Conservation (phyloP, 2,329 filamentous ascomycete genomes). For the Ophiostoma sp. region DNA sequence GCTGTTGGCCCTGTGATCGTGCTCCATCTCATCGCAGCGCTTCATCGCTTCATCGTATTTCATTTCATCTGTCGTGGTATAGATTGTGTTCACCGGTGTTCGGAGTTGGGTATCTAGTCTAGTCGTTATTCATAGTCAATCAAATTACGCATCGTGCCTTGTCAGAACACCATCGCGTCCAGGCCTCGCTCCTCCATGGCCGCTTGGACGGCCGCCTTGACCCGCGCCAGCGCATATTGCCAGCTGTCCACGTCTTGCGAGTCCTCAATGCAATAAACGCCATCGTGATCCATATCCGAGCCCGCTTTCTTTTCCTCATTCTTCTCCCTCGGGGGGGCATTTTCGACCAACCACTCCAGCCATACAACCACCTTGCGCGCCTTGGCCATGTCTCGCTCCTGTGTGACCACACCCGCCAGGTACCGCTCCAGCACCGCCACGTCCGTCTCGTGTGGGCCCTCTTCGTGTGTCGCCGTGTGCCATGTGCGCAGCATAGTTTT, state of each 20-base stretch:
- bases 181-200: conserved; percentile 54
- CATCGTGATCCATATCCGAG: not conserved
- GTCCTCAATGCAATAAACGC: not conserved
- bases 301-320: not conserved
- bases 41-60: not conserved
- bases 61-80: not conserved
- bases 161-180: conserved; percentile 45
- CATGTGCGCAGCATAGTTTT: conserved; percentile 70
- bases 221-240: conserved; percentile 39
- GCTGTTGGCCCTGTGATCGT: conserved; percentile 1
- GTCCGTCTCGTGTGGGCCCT: conserved; percentile 76
- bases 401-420: conserved; percentile 61
- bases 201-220: conserved; percentile 48
- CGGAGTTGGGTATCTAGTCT: conserved; percentile 8
- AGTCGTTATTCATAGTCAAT: conserved; percentile 4
- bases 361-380: conserved; percentile 84
- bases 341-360: conserved; percentile 53
- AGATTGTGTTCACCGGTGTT: not conserved
- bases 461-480: conserved; percentile 63
- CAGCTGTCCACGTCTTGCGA: conserved; percentile 38
- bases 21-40: too few species aligned
- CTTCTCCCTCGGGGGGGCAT: conserved; percentile 33
- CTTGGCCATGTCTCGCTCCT: conserved; percentile 78
- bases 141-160: not conserved
- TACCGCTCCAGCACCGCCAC: conserved; percentile 69